Conservation (phyloP, 2,329 filamentous ascomycete genomes). For the Diaporthe sp. region DNA sequence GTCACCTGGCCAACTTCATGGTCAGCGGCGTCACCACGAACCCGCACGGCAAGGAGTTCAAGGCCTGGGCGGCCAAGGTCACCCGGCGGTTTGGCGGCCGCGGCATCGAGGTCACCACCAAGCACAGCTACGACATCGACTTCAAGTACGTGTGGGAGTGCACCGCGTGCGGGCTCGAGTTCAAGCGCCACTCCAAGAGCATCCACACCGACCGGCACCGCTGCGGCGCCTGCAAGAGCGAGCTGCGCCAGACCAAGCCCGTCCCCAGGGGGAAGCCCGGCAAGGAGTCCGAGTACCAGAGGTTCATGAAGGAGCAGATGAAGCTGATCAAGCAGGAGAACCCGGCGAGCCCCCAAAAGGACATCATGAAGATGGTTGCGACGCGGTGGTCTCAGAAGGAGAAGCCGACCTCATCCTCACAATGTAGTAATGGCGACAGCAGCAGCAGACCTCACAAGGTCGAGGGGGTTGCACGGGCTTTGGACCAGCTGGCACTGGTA, state of each 20-base stretch:
- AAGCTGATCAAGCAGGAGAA: conserved; percentile 69
- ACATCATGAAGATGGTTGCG: conserved; percentile 78
- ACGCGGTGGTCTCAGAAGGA: conserved; percentile 70
- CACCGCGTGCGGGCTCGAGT: conserved; percentile 75
- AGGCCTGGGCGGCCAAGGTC: conserved; percentile 75
- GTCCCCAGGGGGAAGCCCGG: conserved; percentile 66
- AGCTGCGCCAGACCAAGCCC: conserved; percentile 84
- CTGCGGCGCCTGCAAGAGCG: conserved; percentile 82
- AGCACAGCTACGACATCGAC: conserved; percentile 89
- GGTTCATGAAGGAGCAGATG: conserved; percentile 78
- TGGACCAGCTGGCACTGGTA: conserved; percentile 35
- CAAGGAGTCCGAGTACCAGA: conserved; percentile 61
- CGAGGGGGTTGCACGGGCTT: conserved; percentile 29
- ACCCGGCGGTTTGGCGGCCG: conserved; percentile 69
- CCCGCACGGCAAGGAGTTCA: conserved; percentile 89
- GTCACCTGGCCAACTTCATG: conserved; percentile 94
- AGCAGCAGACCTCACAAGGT: conserved; percentile 24
- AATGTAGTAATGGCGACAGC: background rate
- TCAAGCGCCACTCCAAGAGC: conserved; percentile 88
- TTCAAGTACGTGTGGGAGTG: conserved; percentile 95
- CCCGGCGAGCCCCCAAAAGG: conserved; percentile 72
- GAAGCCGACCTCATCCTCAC: conserved; percentile 40
- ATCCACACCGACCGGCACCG: conserved; percentile 80
- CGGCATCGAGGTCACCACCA: conserved; percentile 86
- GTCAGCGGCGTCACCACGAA: conserved; percentile 80